These are phyloP conservation scores for Ustilago tritici DNA, from an alignment of 1,284 basidiomycete genomes.

Conservation along the genomic window DNA sequence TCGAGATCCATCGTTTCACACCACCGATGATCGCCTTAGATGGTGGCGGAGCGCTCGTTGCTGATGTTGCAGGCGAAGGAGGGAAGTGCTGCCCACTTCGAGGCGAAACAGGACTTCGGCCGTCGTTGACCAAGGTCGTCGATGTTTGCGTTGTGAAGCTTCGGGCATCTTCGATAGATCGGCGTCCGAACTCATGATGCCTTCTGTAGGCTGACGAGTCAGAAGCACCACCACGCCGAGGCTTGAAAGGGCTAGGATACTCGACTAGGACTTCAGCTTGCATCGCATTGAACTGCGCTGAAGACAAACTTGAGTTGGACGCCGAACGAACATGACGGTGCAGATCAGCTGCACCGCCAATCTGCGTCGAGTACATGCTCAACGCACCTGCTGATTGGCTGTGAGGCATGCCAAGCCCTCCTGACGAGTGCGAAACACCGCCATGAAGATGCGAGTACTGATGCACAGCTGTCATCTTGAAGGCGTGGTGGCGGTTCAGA, in stretches of 20 bases:
- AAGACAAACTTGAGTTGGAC: constrained; percentile 37
- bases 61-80: constrained; percentile 13
- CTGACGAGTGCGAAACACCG: constrained; percentile 22
- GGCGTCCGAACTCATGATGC: constrained; percentile 19
- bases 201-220: constrained; percentile 24
- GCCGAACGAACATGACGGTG: constrained; percentile 30
- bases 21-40: constrained; percentile 60
- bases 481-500: constrained; percentile 67
- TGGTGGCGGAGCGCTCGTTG: constrained; percentile 20
- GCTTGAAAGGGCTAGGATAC: constrained; percentile 53
- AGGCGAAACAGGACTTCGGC: constrained; percentile 30
- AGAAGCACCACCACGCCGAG: constrained; percentile 15
- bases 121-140: constrained; percentile 25
- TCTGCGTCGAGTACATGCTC: constrained; percentile 44
- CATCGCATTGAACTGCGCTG: constrained; percentile 20
- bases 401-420: constrained; percentile 34
- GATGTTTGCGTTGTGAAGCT: constrained; percentile 28
- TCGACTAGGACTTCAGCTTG: constrained; percentile 32
- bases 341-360: constrained; percentile 28
- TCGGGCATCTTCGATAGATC: constrained; percentile 26
- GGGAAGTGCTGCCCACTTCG: constrained; percentile 11
- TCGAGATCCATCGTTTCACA: constrained; percentile 59
- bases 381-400: constrained; percentile 35
- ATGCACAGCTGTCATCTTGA: constrained; percentile 69
- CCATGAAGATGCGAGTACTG: constrained; percentile 44